Evolutionary conservation across 2,329 filamentous ascomycete species (phyloP), one percentile per base, ranked within the genome.

Genomic region (Arthrinium phaeospermum): DNA sequence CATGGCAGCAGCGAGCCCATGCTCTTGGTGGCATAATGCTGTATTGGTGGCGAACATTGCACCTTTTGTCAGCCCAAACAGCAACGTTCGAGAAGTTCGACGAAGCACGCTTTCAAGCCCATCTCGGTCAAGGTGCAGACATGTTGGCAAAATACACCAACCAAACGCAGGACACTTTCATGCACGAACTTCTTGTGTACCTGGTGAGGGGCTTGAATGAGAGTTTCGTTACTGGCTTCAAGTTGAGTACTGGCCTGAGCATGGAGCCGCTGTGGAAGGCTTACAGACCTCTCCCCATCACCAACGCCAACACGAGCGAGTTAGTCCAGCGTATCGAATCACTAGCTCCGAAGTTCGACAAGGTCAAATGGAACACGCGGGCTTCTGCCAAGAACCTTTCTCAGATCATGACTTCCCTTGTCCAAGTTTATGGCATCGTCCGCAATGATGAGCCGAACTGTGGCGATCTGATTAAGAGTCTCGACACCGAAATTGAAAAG

Each of bases 211-310:
- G 81, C 7, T 77, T 92, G 2, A 82, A 87, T 61, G 83, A 83
- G 51, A 86, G 87, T 69, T 96, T 97, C 78, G 87, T 89, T 34
- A 87, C 90, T 22, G 91, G 90, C 1, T 95, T 95, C 83, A 90
- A 91, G 71, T 83, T 97, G 19, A 91, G 86, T 0, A 95, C 92
- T 2, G 95, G 94, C 0, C 84, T 95, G 16, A 92, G 90, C 75
- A 96, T 97, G 93, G 93, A 96, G 78, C 81, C 84, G 12, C 86
- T 97, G 6, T 97, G 95, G 96, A 88, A 89, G 57, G 78, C 85
- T 1, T 89, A 97, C 78, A 89, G 93, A 70, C 94, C 95, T 0
- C 80, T 84, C 14, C 86, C 90, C 5, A 85, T 91, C 30, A 81
- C 85, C 1, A 85, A 86, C 24, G 80, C 83, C 34, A 77, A 79